A percentile compares a stretch with the other conserved stretches of the same genome.
Conservation (phyloP, 441 rosid species). For the Euphorbia schlechtendalii region DNA sequence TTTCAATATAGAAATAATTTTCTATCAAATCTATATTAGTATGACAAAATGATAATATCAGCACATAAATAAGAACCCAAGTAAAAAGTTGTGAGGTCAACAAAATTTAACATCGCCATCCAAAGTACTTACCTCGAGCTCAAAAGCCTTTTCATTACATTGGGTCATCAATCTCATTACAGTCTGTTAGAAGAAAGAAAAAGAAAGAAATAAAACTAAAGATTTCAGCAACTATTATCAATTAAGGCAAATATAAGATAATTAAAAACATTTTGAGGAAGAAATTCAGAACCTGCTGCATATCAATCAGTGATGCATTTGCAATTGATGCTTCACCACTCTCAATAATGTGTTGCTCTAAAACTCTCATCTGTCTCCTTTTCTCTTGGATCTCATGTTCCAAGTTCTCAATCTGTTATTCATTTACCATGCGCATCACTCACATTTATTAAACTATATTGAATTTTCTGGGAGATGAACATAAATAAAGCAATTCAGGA, state of each 20-base stretch:
- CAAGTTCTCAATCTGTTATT: slow-evolving; percentile 67
- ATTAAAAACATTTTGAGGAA: background rate
- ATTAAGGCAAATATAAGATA: slow-evolving; percentile 10
- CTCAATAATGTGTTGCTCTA: slow-evolving; percentile 84
- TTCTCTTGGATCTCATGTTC: slow-evolving; percentile 88
- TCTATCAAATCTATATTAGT: background rate
- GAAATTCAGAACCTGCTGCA: slow-evolving; percentile 74
- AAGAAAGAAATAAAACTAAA: background rate
- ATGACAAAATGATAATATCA: background rate
- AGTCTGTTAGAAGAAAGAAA: slow-evolving; percentile 42
- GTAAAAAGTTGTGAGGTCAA: background rate
- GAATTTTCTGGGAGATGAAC: slow-evolving; percentile 1
- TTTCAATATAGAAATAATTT: background rate
- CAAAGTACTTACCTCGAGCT: slow-evolving; percentile 64
- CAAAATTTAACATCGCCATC: background rate
- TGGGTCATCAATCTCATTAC: slow-evolving; percentile 84
- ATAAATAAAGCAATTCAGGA: slow-evolving; percentile 9
- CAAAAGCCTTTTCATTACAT: slow-evolving; percentile 88
- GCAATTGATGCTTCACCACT: slow-evolving; percentile 91
- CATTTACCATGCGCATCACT: slow-evolving; percentile 18
- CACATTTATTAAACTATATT: background rate
- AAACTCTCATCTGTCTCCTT: slow-evolving; percentile 71
- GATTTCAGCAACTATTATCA: slow-evolving; percentile 13
- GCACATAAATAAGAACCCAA: background rate
- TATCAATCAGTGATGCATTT: slow-evolving; percentile 82